A percentile compares a stretch with the other conserved stretches of the same genome.
These are phyloP conservation scores for Taphrina pruni DNA, from an alignment of 1,139 yeast genomes.

Conservation along the genomic window DNA sequence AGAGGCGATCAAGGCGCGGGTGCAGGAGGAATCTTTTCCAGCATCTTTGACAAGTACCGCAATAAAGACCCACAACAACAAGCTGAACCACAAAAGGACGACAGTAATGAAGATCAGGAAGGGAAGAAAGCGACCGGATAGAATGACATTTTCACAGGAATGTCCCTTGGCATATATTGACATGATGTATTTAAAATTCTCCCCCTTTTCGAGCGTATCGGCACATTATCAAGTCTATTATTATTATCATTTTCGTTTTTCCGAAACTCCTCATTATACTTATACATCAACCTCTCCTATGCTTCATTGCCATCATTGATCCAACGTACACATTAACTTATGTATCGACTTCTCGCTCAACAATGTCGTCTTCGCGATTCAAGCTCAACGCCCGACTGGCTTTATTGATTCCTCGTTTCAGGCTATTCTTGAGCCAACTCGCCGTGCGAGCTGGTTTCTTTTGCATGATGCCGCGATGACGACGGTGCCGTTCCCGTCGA, in stretches of 20 bases:
- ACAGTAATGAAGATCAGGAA: constrained; percentile 12
- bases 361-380: constrained; percentile 35
- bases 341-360: constrained; percentile 30
- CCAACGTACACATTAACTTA: not conserved
- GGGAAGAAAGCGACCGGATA: constrained; percentile 18
- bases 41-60: constrained; percentile 40
- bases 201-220: constrained; percentile 6
- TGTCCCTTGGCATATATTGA: not conserved
- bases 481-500: constrained; percentile 33
- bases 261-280: no score
- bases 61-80: not conserved
- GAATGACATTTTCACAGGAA: not conserved
- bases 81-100: constrained; percentile 4
- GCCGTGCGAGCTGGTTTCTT: constrained; percentile 37
- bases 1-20: not conserved
- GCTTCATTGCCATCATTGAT: not conserved
- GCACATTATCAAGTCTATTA: not conserved
- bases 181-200: not conserved
- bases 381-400: constrained; percentile 28
- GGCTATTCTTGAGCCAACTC: constrained; percentile 35
- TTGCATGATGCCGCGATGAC: constrained; percentile 40
- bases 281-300: not conserved
- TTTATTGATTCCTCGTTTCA: constrained; percentile 26
- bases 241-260: no score
- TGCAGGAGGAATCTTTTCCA: constrained; percentile 13